phyloP scores from a whole-genome alignment of 352 stramenopile species.

The Peronospora farinosa region DNA sequence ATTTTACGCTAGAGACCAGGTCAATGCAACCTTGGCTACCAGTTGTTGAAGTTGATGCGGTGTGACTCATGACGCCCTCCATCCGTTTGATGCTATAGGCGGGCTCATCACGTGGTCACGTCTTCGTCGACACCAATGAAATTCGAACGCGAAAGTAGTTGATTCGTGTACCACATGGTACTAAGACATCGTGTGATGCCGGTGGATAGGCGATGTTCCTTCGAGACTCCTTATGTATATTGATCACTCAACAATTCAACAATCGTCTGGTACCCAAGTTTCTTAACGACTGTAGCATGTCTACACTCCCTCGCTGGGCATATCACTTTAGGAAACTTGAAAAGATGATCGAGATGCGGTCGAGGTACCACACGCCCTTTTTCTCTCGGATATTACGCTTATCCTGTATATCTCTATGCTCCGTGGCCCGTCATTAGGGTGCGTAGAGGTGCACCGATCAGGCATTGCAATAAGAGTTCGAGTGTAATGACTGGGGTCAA shows the following conservation, averaged over 20 bases:
- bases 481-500: slow-evolving; percentile 1
- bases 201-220: slow-evolving; percentile 1
- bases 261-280: not conserved
- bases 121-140: slow-evolving; percentile 26
- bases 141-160: slow-evolving; percentile 12
- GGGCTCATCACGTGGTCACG: slow-evolving; percentile 9
- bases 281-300: not conserved
- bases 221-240: slow-evolving; percentile 10
- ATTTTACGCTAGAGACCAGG: slow-evolving; percentile 9
- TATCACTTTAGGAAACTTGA: slow-evolving; percentile 9
- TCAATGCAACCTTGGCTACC: not conserved
- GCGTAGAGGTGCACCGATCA: not conserved
- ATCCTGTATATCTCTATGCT: slow-evolving; percentile 8
- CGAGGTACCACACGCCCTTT: not conserved
- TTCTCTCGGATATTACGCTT: slow-evolving; percentile 11
- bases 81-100: slow-evolving; percentile 1
- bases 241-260: not conserved
- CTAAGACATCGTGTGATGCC: slow-evolving; percentile 13
- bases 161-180: slow-evolving; percentile 17
- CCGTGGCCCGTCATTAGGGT: slow-evolving; percentile 4
- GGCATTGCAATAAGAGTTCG: slow-evolving; percentile 6
- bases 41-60: not conserved
- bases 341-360: slow-evolving; percentile 12
- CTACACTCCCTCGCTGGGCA: not conserved
- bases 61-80: not conserved